Conservation (phyloP, 345 rosid species). For the Microcos paniculata region DNA sequence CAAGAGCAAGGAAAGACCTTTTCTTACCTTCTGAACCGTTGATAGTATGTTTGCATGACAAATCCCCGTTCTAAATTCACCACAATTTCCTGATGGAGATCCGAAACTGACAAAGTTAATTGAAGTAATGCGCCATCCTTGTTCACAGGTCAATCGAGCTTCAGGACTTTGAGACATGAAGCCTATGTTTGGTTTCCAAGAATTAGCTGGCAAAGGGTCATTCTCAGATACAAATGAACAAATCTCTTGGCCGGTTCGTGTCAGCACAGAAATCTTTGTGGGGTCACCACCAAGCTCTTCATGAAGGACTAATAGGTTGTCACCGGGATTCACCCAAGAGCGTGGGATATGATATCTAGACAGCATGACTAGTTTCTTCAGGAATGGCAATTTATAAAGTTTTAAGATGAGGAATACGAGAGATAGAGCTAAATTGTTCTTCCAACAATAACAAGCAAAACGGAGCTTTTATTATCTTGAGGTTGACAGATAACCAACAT, state of each 20-base stretch:
- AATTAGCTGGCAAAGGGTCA: slow-evolving; percentile 52
- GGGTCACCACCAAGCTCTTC: slow-evolving; percentile 75
- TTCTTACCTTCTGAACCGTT: slow-evolving; percentile 40
- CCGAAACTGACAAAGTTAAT: slow-evolving; percentile 62
- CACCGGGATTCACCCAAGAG: slow-evolving; percentile 49
- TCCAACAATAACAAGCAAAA: neutral
- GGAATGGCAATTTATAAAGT: neutral
- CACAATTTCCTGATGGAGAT: slow-evolving; percentile 55
- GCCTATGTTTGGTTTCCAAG: slow-evolving; percentile 42
- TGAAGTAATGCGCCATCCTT: slow-evolving; percentile 53
- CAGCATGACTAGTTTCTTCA: slow-evolving; percentile 8
- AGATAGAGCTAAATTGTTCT: neutral
- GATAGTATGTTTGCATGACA: slow-evolving; percentile 42
- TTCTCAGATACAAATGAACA: slow-evolving; percentile 48
- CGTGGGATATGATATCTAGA: slow-evolving; percentile 60
- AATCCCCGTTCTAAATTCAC: slow-evolving; percentile 38
- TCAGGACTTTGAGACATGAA: slow-evolving; percentile 34
- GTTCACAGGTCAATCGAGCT: slow-evolving; percentile 49
- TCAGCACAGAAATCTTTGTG: slow-evolving; percentile 41
- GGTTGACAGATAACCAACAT: neutral
- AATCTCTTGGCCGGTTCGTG: slow-evolving; percentile 47
- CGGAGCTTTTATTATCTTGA: neutral
- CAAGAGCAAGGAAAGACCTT: slow-evolving; percentile 1
- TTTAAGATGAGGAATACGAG: neutral
- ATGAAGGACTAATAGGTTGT: slow-evolving; percentile 53